Base-by-base conservation (phyloP, 2,329 filamentous ascomycete species). In the Thyridium curvatum region DNA sequence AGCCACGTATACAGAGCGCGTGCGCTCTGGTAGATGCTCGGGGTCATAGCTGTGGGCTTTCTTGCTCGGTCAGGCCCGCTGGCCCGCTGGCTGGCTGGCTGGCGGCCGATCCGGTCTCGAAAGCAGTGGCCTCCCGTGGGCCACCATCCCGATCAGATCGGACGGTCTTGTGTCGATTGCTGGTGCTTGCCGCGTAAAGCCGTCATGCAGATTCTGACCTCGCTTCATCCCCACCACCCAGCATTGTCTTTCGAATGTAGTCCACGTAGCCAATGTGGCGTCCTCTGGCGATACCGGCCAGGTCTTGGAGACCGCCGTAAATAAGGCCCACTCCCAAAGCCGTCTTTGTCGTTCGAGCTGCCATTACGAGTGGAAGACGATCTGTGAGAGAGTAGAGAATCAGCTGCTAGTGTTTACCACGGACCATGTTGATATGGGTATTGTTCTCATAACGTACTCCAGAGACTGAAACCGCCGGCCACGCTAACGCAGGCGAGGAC, bases 251-350 rank as follows among this genome's bases (percentile, higher is more conserved):
- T 26, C 72, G 65, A 38, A 82, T 50, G 50, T 79, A 85, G 42
- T 87, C 80, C 44, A 94, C 66, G 58, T 94, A 94, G 15, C 79
- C 78, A 28, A 90, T 77, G 39, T 71, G 77, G 52, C 85, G 80
- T 39, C 87, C 88, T 56, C 79, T 82, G 38, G 78, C 64, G 43
- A 82, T 68, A 38, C 79, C 79, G 28, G 93, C 59, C 10, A 72
- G 64, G 64, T 97, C 91, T 62, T 97, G 90, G 41, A 84, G 59
- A 30, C 91, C 67, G 17, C 91, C 91, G 62, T 88, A 97, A 8
- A 68, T 76, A 29, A 95, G 56, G 15, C 91, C 90, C 47, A 89
- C 81, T 49, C 84, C 69, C 34, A 96, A 67, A 2, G 89, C 91
- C 50, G 85, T 77, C 56, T 81, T 86, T 37, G 89, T 88, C 32